Percentiles rank a stretch among this genome's conserved stretches.
Evolutionary conservation across 371 early-diverging fungal species (phyloP).

Genomic region (Funneliformis caledonium): DNA sequence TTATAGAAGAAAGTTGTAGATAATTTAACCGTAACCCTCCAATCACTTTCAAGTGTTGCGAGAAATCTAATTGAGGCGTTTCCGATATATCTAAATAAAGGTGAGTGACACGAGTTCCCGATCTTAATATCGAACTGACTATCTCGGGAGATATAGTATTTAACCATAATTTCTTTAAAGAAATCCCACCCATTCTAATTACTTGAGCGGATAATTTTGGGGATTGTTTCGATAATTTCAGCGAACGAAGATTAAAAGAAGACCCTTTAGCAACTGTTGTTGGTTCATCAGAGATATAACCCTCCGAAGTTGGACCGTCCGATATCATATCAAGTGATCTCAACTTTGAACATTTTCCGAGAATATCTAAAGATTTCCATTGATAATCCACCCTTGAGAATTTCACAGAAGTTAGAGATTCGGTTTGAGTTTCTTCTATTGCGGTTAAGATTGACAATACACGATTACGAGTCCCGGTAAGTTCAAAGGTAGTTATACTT

Average conservation of each 20-base stretch:
- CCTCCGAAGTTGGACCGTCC: neutral
- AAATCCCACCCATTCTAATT: neutral
- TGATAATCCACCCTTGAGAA: slow-evolving; percentile 3
- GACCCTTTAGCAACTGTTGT: neutral
- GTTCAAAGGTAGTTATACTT: neutral
- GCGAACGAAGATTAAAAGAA: neutral
- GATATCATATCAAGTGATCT: neutral
- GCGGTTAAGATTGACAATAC: neutral
- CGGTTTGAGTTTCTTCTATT: neutral
- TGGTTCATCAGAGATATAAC: neutral
- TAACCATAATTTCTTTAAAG: neutral
- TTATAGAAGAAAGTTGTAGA: neutral
- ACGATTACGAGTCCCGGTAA: neutral
- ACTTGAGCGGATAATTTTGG: neutral
- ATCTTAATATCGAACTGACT: slow-evolving; percentile 7
- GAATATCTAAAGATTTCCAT: neutral
- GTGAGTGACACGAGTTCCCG: neutral
- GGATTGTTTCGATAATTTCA: slow-evolving; percentile 13
- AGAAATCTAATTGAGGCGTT: neutral
- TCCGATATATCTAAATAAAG: neutral
- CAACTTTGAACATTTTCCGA: slow-evolving; percentile 14
- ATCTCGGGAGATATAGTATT: neutral
- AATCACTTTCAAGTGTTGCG: neutral
- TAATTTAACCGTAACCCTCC: neutral
- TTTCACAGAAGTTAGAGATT: neutral